phyloP scores from a whole-genome alignment of 116 monocot species.

The Zostera marina region DNA sequence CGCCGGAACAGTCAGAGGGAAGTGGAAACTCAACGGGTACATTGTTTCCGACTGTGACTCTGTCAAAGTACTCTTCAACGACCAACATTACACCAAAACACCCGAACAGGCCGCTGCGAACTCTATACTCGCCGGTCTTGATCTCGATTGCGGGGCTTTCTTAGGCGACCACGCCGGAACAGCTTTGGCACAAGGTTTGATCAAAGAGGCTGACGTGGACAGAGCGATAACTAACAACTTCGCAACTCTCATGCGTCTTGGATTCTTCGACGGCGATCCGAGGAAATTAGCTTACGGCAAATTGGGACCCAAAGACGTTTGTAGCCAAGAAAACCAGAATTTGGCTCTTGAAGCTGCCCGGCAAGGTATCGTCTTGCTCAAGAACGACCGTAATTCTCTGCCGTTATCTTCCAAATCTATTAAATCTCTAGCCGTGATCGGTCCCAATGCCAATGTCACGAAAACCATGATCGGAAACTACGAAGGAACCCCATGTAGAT shows the following conservation, averaged over 20 bases:
- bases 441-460: conserved; percentile 86
- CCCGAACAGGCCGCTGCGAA: conserved; percentile 89
- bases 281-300: conserved; percentile 34
- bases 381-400: conserved; percentile 39
- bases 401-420: conserved; percentile 36
- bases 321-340: conserved; percentile 52
- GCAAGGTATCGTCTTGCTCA: conserved; percentile 87
- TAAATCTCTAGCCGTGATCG: conserved; percentile 67
- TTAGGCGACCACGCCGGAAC: conserved; percentile 46
- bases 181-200: conserved; percentile 40
- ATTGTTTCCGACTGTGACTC: conserved; percentile 96
- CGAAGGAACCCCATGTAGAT: conserved; percentile 84
- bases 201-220: conserved; percentile 43
- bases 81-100: conserved; percentile 75
- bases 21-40: conserved; percentile 96
- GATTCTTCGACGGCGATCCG: conserved; percentile 91
- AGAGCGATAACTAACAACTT: conserved; percentile 76
- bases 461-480: conserved; percentile 96
- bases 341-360: conserved; percentile 80
- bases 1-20: conserved; percentile 55
- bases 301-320: conserved; percentile 73
- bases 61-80: conserved; percentile 57
- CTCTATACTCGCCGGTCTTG: conserved; percentile 65
- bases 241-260: conserved; percentile 55
- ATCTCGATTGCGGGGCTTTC: conserved; percentile 85